Percentiles rank a stretch among this genome's conserved stretches.
Evolutionary conservation across 352 stramenopile species (phyloP).

Genomic region (Phytophthora chlamydospora): DNA sequence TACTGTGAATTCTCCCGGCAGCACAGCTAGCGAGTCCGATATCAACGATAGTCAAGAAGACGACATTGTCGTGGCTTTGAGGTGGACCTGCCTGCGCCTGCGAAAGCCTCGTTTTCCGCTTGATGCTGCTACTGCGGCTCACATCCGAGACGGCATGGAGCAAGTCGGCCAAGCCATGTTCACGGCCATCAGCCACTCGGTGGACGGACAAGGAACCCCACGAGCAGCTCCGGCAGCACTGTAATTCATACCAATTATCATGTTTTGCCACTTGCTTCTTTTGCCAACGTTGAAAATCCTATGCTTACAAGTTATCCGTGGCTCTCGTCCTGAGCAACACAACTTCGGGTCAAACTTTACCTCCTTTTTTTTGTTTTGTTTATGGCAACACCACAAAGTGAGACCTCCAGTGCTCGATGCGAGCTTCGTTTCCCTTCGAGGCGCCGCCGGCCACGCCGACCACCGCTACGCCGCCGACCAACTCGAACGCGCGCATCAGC

Average conservation of each 20-base stretch:
- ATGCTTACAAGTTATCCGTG: no score
- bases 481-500: slow-evolving; percentile 1
- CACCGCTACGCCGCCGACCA: background rate
- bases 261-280: background rate
- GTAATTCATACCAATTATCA: background rate
- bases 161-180: slow-evolving; percentile 33
- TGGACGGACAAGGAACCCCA: slow-evolving; percentile 9
- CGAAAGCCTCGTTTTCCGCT: slow-evolving; percentile 31
- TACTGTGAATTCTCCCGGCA: background rate
- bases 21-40: slow-evolving; percentile 1
- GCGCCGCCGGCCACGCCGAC: background rate
- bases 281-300: no score
- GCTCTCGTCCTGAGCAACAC: no score
- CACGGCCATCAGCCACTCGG: slow-evolving; percentile 26
- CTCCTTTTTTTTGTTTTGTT: no score
- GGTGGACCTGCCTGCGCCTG: slow-evolving; percentile 49
- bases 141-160: slow-evolving; percentile 33
- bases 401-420: background rate
- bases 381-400: no score
- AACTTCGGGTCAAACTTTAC: no score
- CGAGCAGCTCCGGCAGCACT: background rate
- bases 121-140: slow-evolving; percentile 15
- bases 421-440: slow-evolving; percentile 1
- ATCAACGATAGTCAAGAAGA: slow-evolving; percentile 6
- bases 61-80: slow-evolving; percentile 32